phyloP scores from a whole-genome alignment of 108 stramenopile genomes.

The Skeletonema menzelii region DNA sequence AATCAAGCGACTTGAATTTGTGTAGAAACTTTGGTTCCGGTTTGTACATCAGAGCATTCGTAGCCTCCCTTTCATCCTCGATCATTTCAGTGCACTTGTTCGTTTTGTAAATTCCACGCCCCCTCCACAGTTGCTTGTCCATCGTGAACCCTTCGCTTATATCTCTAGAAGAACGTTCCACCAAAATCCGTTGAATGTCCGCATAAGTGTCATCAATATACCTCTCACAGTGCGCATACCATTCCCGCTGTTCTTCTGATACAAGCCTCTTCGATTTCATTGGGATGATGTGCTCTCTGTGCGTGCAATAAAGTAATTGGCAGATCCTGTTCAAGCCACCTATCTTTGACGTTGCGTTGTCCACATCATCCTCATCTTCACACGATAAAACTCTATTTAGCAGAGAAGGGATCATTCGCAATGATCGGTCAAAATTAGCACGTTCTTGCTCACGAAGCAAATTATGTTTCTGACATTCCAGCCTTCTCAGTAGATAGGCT shows the following conservation, averaged over 20 bases:
- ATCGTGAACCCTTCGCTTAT: neutral
- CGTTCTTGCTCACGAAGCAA: slow-evolving; percentile 18
- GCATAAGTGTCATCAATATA: slow-evolving; percentile 24
- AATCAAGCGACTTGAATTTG: slow-evolving; percentile 51
- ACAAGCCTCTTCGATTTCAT: slow-evolving; percentile 38
- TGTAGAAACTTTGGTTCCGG: slow-evolving; percentile 54
- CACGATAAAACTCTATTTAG: neutral
- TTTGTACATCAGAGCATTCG: slow-evolving; percentile 25
- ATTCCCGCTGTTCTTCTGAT: slow-evolving; percentile 6
- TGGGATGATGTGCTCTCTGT: slow-evolving; percentile 29
- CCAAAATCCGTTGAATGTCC: slow-evolving; percentile 4
- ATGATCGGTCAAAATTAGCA: slow-evolving; percentile 13
- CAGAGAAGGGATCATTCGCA: slow-evolving; percentile 10
- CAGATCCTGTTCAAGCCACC: slow-evolving; percentile 13
- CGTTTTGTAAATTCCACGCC: slow-evolving; percentile 45
- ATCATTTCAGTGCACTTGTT: slow-evolving; percentile 52
- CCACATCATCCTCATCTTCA: neutral
- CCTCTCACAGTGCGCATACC: slow-evolving; percentile 9
- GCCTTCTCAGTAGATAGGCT: slow-evolving; percentile 46
- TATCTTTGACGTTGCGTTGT: neutral
- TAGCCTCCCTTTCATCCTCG: neutral
- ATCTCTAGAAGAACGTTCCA: neutral
- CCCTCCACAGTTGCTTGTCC: slow-evolving; percentile 17
- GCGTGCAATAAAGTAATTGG: slow-evolving; percentile 19
- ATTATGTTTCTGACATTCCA: slow-evolving; percentile 38